A percentile compares a stretch with the other conserved stretches of the same genome.
Conservation (phyloP, 2,329 filamentous ascomycete genomes). For the Sporothrix dimorphospora region DNA sequence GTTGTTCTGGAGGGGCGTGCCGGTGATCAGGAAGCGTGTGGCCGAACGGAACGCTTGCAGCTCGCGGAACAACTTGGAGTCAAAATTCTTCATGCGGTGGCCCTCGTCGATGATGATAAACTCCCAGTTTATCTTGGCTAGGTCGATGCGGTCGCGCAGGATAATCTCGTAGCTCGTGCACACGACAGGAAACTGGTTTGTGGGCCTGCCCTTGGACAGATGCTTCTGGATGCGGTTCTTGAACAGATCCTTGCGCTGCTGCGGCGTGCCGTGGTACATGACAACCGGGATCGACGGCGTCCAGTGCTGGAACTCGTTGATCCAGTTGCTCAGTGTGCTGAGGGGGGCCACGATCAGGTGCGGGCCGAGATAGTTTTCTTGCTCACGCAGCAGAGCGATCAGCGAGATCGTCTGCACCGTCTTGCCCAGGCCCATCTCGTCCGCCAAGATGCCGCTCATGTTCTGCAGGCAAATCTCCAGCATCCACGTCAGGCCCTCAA, state of each 20-base stretch:
- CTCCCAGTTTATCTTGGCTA: conserved; percentile 88
- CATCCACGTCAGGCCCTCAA: conserved; percentile 95
- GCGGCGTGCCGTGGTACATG: conserved; percentile 85
- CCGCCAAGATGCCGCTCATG: conserved; percentile 86
- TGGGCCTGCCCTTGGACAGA: conserved; percentile 62
- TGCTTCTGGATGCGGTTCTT: conserved; percentile 70
- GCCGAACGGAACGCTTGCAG: conserved; percentile 87
- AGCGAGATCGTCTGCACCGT: conserved; percentile 89
- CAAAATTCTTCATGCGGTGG: conserved; percentile 95
- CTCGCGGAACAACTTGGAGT: conserved; percentile 88
- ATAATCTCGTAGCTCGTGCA: conserved; percentile 97
- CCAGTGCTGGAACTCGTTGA: conserved; percentile 91
- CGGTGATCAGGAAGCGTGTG: conserved; percentile 88
- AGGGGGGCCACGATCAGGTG: conserved; percentile 89
- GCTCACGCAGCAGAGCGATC: conserved; percentile 83
- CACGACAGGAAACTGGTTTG: conserved; percentile 79
- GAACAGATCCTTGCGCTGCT: conserved; percentile 76
- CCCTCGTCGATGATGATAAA: conserved; percentile 99
- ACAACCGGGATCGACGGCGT: conserved; percentile 85
- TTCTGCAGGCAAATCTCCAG: conserved; percentile 80
- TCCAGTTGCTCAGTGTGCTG: conserved; percentile 94
- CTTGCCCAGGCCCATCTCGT: conserved; percentile 92
- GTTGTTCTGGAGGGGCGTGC: conserved; percentile 94
- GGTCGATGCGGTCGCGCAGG: conserved; percentile 79
- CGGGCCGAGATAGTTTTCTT: conserved; percentile 79